Percentiles rank a stretch among this genome's conserved stretches.
phyloP scores from a whole-genome alignment of 1,139 yeast genomes.

The Scheffersomyces illinoinensis region DNA sequence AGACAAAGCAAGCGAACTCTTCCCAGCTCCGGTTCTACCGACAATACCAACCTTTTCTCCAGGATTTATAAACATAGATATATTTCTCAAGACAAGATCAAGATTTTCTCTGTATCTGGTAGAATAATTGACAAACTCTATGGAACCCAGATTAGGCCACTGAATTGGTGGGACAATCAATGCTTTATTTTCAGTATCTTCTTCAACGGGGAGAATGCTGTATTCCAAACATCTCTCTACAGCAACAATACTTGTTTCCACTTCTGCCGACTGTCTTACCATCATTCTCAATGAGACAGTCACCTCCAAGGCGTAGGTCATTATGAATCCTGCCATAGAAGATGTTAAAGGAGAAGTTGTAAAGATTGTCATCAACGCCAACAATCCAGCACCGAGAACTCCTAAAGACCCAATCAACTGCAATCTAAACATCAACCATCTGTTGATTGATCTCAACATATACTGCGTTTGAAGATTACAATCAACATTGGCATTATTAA shows the following conservation, averaged over 20 bases:
- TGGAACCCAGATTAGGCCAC: constrained; percentile 83
- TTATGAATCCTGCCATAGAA: constrained; percentile 72
- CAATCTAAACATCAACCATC: constrained; percentile 74
- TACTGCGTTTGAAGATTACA: constrained; percentile 61
- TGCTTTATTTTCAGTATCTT: constrained; percentile 24
- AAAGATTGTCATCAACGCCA: constrained; percentile 40
- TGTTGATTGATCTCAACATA: constrained; percentile 55
- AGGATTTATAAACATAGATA: constrained; percentile 67
- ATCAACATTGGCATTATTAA: constrained; percentile 61
- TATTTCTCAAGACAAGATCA: constrained; percentile 74
- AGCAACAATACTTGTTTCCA: constrained; percentile 74
- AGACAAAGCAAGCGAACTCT: constrained; percentile 86
- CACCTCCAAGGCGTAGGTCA: constrained; percentile 70
- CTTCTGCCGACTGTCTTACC: constrained; percentile 68
- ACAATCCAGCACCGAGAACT: constrained; percentile 57
- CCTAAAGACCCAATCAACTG: constrained; percentile 69
- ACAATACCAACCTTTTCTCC: constrained; percentile 93
- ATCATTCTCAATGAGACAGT: constrained; percentile 61
- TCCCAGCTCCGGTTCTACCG: constrained; percentile 97
- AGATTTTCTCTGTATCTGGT: constrained; percentile 84
- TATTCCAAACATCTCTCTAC: constrained; percentile 78
- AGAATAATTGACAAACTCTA: constrained; percentile 72
- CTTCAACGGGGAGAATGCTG: constrained; percentile 63
- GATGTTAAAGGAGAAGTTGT: constrained; percentile 47
- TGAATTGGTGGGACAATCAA: constrained; percentile 34